A percentile compares a stretch with the other conserved stretches of the same genome.
Evolutionary conservation across 2,329 filamentous ascomycete genomes (phyloP).

Genomic region (Pseudodiploospora longispora): DNA sequence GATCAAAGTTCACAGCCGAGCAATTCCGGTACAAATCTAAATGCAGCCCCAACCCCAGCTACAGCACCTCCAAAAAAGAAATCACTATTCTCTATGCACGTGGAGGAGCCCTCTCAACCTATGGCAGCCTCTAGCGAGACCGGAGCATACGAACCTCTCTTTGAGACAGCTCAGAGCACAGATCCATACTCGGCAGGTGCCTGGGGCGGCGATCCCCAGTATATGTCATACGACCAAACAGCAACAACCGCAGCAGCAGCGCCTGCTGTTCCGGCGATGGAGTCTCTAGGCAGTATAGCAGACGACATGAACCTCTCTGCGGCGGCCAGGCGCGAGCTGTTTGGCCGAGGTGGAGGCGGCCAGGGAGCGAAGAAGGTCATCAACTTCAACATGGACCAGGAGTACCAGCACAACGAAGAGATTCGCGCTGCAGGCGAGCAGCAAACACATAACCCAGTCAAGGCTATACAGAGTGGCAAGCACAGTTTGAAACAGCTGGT

Average conservation of each 20-base stretch:
- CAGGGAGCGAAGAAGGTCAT: slow-evolving; percentile 51
- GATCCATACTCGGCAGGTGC: slow-evolving; percentile 5
- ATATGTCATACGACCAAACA: slow-evolving; percentile 16
- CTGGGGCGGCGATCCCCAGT: slow-evolving; percentile 25
- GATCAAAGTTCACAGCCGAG: slow-evolving; percentile 5
- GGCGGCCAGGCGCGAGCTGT: slow-evolving; percentile 71
- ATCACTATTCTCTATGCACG: slow-evolving; percentile 61
- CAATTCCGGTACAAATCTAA: background rate
- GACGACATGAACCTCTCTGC: slow-evolving; percentile 71
- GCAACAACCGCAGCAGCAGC: slow-evolving; percentile 18
- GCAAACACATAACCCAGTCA: slow-evolving; percentile 72
- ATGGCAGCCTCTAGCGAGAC: slow-evolving; percentile 12
- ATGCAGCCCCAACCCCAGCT: slow-evolving; percentile 11
- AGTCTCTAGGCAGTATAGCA: slow-evolving; percentile 64
- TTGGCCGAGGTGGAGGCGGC: slow-evolving; percentile 56
- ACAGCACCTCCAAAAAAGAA: slow-evolving; percentile 39
- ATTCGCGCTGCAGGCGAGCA: slow-evolving; percentile 62
- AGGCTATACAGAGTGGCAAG: slow-evolving; percentile 74
- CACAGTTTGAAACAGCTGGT: slow-evolving; percentile 85
- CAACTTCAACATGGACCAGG: slow-evolving; percentile 81
- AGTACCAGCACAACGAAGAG: slow-evolving; percentile 79
- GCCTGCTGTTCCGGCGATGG: slow-evolving; percentile 21
- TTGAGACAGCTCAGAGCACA: slow-evolving; percentile 25
- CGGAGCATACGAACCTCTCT: slow-evolving; percentile 44
- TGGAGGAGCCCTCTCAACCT: slow-evolving; percentile 27